Percentiles rank a stretch among this genome's conserved stretches.
Evolutionary conservation across 2,329 filamentous ascomycete species (phyloP).

Genomic region (Sclerotinia trifoliorum): DNA sequence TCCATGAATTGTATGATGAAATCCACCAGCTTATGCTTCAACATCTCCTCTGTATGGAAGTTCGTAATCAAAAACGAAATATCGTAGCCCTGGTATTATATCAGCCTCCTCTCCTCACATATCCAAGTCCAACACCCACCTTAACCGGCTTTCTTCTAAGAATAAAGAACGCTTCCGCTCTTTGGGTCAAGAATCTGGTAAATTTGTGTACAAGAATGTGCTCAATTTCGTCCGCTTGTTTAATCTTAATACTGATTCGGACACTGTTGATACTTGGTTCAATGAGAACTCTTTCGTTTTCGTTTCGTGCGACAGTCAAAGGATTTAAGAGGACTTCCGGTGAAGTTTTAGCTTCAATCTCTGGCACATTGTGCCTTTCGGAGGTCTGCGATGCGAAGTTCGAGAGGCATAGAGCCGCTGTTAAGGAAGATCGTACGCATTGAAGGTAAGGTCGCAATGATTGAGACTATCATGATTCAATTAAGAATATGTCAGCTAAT

Average conservation of each 20-base stretch:
- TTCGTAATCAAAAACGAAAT: conserved; percentile 99
- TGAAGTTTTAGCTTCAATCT: conserved; percentile 89
- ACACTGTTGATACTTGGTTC: conserved; percentile 97
- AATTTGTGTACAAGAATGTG: conserved; percentile 98
- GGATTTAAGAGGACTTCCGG: conserved; percentile 93
- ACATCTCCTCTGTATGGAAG: conserved; percentile 96
- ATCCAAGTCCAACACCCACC: conserved; percentile 48
- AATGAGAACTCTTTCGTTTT: conserved; percentile 94
- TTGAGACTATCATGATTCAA: conserved; percentile 66
- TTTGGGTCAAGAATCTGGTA: conserved; percentile 90
- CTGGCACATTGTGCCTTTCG: conserved; percentile 96
- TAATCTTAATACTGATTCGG: conserved; percentile 97
- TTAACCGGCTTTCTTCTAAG: conserved; percentile 92
- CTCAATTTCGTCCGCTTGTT: conserved; percentile 99
- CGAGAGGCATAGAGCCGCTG: conserved; percentile 86
- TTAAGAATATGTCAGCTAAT: background rate
- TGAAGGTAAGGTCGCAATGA: conserved; percentile 94
- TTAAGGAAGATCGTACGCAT: conserved; percentile 91
- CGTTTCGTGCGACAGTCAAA: conserved; percentile 86
- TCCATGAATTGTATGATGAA: conserved; percentile 99
- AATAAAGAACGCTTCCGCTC: conserved; percentile 97
- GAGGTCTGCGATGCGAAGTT: conserved; percentile 98
- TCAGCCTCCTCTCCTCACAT: conserved; percentile 26
- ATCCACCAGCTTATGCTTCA: conserved; percentile 98
- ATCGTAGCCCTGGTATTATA: conserved; percentile 77